phyloP scores from a whole-genome alignment of 2,329 filamentous ascomycete genomes.

The Boeremia lycopersici region DNA sequence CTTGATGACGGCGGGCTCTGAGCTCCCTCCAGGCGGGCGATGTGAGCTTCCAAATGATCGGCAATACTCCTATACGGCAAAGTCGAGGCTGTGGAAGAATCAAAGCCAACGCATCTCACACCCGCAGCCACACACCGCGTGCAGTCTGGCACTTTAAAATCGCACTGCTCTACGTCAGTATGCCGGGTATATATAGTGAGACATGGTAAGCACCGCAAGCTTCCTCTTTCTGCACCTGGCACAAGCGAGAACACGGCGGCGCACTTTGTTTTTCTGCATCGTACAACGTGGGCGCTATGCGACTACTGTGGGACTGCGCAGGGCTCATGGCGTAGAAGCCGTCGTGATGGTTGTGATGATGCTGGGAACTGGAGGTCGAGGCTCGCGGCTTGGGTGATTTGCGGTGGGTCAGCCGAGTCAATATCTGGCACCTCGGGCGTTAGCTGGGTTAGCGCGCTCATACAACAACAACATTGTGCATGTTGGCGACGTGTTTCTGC shows the following conservation, averaged over 20 bases:
- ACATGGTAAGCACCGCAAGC: constrained; percentile 36
- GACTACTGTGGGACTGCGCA: constrained; percentile 20
- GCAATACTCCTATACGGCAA: constrained; percentile 41
- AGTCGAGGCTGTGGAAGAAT: constrained; percentile 42
- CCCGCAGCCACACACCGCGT: constrained; percentile 41
- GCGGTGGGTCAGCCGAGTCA: constrained; percentile 11
- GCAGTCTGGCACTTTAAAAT: constrained; percentile 45
- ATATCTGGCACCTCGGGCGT: constrained; percentile 2
- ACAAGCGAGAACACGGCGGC: constrained; percentile 44
- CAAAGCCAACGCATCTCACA: constrained; percentile 43
- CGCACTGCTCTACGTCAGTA: constrained; percentile 38
- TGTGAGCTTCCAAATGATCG: constrained; percentile 42
- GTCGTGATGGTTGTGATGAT: constrained; percentile 16
- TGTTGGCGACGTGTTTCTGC: background rate
- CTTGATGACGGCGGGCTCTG: constrained; percentile 22
- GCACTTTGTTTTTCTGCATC: constrained; percentile 45
- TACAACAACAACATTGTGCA: constrained; percentile 2
- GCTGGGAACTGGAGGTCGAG: constrained; percentile 16
- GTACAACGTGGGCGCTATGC: constrained; percentile 20
- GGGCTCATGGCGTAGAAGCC: constrained; percentile 28
- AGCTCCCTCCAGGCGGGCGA: constrained; percentile 33
- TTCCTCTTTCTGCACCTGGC: constrained; percentile 45
- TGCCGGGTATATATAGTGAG: constrained; percentile 9
- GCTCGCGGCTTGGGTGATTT: constrained; percentile 1
- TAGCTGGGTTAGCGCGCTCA: constrained; percentile 10